These are phyloP conservation scores for Grigorovia jiainica DNA, from an alignment of 805 yeast genomes.

Conservation along the genomic window DNA sequence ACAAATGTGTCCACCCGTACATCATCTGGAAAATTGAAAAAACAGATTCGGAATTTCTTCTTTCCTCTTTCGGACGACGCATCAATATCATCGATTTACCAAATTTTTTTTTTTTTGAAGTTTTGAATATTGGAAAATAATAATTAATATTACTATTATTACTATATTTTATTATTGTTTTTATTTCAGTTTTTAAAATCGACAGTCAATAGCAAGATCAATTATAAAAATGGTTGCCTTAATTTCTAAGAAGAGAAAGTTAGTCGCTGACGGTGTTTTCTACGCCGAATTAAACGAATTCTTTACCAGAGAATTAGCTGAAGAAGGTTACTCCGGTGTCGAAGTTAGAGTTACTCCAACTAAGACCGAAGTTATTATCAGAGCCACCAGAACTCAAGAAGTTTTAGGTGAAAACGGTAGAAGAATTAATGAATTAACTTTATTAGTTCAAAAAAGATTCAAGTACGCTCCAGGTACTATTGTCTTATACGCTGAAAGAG, in stretches of 20 bases:
- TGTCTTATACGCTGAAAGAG: slow-evolving; percentile 96
- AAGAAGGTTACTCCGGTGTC: slow-evolving; percentile 99
- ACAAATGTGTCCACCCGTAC: too few species aligned
- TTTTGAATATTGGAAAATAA: too few species aligned
- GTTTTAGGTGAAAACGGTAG: slow-evolving; percentile 99
- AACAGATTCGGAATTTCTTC: too few species aligned
- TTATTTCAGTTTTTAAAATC: background rate
- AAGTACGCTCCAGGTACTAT: slow-evolving; percentile 87
- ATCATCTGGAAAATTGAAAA: too few species aligned
- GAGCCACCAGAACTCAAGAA: slow-evolving; percentile 98
- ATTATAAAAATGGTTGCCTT: slow-evolving; percentile 32
- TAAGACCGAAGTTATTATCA: slow-evolving; percentile 96
- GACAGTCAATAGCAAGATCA: slow-evolving; percentile 6
- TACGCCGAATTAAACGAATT: slow-evolving; percentile 99
- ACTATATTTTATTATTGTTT: background rate
- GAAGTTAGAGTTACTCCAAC: slow-evolving; percentile 98
- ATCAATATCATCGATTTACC: too few species aligned
- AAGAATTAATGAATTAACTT: slow-evolving; percentile 97
- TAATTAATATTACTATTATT: background rate
- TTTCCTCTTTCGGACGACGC: too few species aligned
- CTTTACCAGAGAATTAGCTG: slow-evolving; percentile 99
- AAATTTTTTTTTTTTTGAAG: too few species aligned
- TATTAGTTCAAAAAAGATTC: slow-evolving; percentile 98
- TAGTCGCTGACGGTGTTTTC: slow-evolving; percentile 99
- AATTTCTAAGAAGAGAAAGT: slow-evolving; percentile 97